These are phyloP conservation scores for Aspergillus carlsbadensis DNA, from an alignment of 495 filamentous ascomycete genomes.

Conservation along the genomic window DNA sequence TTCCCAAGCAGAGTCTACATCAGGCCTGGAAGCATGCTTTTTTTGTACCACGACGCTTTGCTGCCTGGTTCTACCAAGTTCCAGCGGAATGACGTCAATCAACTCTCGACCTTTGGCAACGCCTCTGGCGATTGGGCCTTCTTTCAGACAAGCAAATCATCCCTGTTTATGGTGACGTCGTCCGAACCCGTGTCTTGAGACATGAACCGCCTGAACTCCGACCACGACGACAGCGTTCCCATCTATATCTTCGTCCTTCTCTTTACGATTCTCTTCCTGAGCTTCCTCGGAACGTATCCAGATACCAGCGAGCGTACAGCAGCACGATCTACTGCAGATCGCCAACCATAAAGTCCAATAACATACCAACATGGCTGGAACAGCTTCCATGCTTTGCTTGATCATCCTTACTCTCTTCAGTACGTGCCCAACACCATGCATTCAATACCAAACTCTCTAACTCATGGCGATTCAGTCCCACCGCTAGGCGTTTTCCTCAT, in stretches of 20 bases:
- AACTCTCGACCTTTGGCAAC: neutral
- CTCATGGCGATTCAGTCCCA: constrained; percentile 44
- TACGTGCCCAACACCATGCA: constrained; percentile 28
- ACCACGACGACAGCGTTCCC: constrained; percentile 29
- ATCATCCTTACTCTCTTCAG: constrained; percentile 60
- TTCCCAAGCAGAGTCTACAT: neutral
- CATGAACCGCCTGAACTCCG: constrained; percentile 32
- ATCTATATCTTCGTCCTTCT: constrained; percentile 35
- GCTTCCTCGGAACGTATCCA: constrained; percentile 30
- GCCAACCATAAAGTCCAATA: neutral
- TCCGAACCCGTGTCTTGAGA: constrained; percentile 11
- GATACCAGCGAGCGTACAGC: constrained; percentile 17
- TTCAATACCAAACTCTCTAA: neutral
- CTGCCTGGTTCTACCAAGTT: neutral
- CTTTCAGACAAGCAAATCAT: no score
- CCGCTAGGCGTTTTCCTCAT: constrained; percentile 64
- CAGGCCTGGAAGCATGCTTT: no score
- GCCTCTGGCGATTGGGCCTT: no score
- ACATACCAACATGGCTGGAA: constrained; percentile 28
- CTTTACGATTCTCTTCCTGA: constrained; percentile 29
- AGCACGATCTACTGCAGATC: constrained; percentile 7
- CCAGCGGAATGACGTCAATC: constrained; percentile 20
- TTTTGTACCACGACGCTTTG: neutral
- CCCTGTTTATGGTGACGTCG: constrained; percentile 17
- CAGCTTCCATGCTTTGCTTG: constrained; percentile 42